phyloP scores from a whole-genome alignment of 257 asterid genomes.

The Solanum corneliomulleri region DNA sequence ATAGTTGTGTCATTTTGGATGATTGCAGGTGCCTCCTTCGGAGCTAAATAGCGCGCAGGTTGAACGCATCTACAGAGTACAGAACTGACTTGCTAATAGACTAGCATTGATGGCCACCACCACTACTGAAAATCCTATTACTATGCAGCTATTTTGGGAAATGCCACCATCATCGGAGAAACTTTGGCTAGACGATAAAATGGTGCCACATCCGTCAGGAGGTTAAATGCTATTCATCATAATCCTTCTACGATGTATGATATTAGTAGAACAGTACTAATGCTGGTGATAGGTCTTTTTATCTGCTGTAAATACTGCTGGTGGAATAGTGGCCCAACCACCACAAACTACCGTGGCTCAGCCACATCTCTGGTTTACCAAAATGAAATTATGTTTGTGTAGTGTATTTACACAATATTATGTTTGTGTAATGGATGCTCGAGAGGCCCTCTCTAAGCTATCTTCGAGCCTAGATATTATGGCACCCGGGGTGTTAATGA shows the following conservation, averaged over 20 bases:
- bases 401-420: too few relatives aligned
- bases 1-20: not conserved
- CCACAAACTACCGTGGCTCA: not conserved
- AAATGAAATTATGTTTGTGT: too few relatives aligned
- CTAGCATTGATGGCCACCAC: not conserved
- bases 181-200: not conserved
- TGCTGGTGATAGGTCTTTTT: not conserved
- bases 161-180: not conserved
- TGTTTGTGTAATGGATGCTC: not conserved
- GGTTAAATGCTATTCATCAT: not conserved
- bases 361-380: not conserved
- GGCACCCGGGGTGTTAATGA: not conserved
- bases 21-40: not conserved
- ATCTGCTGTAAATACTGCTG: not conserved
- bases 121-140: not conserved
- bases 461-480: too few relatives aligned
- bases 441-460: not conserved
- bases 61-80: not conserved
- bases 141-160: not conserved
- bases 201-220: not conserved
- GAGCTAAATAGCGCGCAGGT: not conserved
- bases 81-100: not conserved
- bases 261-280: not conserved
- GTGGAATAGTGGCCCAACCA: not conserved
- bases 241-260: not conserved